Evolutionary conservation across 305 asterid species (phyloP), one percentile per base, ranked within the genome.

Genomic region (Rubia tinctorum): DNA sequence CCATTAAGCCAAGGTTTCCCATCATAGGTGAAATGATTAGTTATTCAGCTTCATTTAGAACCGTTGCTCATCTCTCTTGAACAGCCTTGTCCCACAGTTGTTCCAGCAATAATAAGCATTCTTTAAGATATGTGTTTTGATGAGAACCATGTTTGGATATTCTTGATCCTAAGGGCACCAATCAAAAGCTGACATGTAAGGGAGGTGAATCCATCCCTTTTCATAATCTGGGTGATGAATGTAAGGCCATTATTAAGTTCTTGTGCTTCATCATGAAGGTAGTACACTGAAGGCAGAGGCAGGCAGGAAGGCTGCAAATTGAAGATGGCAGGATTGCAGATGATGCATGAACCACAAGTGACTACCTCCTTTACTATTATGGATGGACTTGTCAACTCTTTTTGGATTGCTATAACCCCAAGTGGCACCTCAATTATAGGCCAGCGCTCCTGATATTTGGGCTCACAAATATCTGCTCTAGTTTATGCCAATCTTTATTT

Each of bases 331-430:
- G 60, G 72, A 18, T 34, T 64, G 66, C 73, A 67, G 61, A 69
- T 71, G 34, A 75, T 42, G 74, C 69, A 74, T 73, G 69, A 67
- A 61, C 77, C 82, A 74, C 79, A 59, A 10, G 68, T 17, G 17
- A 18, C 9, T 18, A 10, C 7, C 10, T 20, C 13, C 49, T 44
- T 58, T 58, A 23, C 63, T 58, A 10, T 23, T 20, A 8, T 58
- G 34, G 25, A 56, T 58, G 75, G 71, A 69, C 76, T 73, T 69
- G 44, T 76, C 58, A 18, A 34, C 17, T 42, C 56, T 9, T 66
- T 47, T 51, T 15, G 77, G 71, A 64, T 43, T 65, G 66, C 37
- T 63, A 5, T 8, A 25, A 17, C 42, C 25, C 30, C 15, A 20
- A 47, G 22, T 71, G 56, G 67, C 44, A 22, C 23, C 75, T 59